Conservation (phyloP, 208 protist genomes). For the Zelonia costaricensis region DNA sequence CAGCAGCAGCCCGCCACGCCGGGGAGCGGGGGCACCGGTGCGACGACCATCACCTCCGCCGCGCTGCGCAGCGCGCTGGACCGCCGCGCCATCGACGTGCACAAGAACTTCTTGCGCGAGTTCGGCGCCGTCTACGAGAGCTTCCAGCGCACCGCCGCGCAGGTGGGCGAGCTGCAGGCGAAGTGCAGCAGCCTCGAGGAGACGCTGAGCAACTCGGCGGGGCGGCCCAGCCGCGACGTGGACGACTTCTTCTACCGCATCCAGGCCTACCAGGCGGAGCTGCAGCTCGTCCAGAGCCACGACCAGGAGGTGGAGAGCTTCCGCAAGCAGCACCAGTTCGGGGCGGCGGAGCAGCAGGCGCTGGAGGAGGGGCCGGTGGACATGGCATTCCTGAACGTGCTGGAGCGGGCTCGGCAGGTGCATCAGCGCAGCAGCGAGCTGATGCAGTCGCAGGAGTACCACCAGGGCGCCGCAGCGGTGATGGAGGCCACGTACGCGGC, state of each 20-base stretch:
- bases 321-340: constrained; percentile 67
- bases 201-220: constrained; percentile 2
- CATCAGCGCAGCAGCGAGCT: constrained; percentile 65
- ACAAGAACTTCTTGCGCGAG: constrained; percentile 61
- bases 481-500: constrained; percentile 79
- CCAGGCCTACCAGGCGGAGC: constrained; percentile 25
- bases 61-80: constrained; percentile 63
- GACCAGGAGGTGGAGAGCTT: constrained; percentile 65
- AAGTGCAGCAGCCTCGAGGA: constrained; percentile 36
- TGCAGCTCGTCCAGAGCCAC: constrained; percentile 52
- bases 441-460: constrained; percentile 57
- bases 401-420: constrained; percentile 62
- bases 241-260: constrained; percentile 29
- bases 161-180: constrained; percentile 52
- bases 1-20: background rate
- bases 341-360: constrained; percentile 53
- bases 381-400: constrained; percentile 65
- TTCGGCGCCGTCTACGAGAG: constrained; percentile 55
- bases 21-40: no score
- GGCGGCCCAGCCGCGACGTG: constrained; percentile 3
- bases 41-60: constrained; percentile 3
- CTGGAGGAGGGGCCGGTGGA: constrained; percentile 66
- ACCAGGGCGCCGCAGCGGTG: constrained; percentile 44
- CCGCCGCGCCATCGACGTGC: constrained; percentile 52
- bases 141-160: constrained; percentile 45